Conservation (phyloP, 2,329 filamentous ascomycete genomes). For the Colletotrichum chrysophilum region DNA sequence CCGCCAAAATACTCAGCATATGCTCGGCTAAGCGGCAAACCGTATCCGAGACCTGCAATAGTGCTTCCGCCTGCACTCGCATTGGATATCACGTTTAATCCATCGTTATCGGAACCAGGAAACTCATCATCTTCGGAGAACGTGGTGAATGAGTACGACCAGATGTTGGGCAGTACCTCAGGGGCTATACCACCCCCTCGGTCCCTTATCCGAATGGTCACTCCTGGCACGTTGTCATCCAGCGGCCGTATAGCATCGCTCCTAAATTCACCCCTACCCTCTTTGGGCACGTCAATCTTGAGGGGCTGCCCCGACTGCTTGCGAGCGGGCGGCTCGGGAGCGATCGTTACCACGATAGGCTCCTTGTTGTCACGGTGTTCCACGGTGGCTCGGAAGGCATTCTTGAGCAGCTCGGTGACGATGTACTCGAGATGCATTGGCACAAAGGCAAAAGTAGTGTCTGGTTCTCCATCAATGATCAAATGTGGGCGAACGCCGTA, state of each 20-base stretch:
- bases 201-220: constrained; percentile 94
- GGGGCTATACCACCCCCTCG: constrained; percentile 92
- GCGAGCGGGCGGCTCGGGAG: constrained; percentile 62
- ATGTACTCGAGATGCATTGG: constrained; percentile 98
- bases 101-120: constrained; percentile 58
- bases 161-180: constrained; percentile 84
- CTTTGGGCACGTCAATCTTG: constrained; percentile 39
- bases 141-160: constrained; percentile 97
- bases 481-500: constrained; percentile 88
- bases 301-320: constrained; percentile 29
- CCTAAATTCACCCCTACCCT: constrained; percentile 44
- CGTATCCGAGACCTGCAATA: constrained; percentile 93
- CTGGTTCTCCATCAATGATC: constrained; percentile 82
- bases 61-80: constrained; percentile 77
- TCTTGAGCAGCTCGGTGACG: constrained; percentile 94
- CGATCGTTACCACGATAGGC: constrained; percentile 91
- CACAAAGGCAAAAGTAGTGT: constrained; percentile 90
- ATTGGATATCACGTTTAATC: constrained; percentile 76
- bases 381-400: constrained; percentile 91
- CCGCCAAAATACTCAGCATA: constrained; percentile 99
- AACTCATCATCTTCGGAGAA: constrained; percentile 70
- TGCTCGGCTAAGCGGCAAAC: constrained; percentile 85
- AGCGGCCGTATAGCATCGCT: constrained; percentile 59
- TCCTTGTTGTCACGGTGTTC: constrained; percentile 81
- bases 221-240: constrained; percentile 75